phyloP scores from a whole-genome alignment of 139 green algal species.

The Edaphochlamys debaryana region DNA sequence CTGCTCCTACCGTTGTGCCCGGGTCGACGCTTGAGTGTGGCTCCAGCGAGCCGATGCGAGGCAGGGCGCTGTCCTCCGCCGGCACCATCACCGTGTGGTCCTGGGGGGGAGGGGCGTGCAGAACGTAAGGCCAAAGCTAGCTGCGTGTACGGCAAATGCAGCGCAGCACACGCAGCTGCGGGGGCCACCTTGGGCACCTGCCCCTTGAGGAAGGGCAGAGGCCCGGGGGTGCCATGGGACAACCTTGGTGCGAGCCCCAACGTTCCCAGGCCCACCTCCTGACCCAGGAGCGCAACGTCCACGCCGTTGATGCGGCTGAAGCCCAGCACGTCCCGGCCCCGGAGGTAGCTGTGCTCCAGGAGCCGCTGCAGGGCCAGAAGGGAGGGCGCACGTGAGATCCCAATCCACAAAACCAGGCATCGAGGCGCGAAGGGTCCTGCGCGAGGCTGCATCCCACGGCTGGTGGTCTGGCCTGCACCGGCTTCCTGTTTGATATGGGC shows the following conservation, averaged over 20 bases:
- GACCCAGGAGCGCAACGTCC: slow-evolving; percentile 13
- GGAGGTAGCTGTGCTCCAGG: slow-evolving; percentile 33
- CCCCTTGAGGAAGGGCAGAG: no score
- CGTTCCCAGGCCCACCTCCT: no score
- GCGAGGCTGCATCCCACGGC: no score
- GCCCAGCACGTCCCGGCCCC: slow-evolving; percentile 26
- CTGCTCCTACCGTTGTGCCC: neutral
- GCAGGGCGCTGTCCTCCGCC: slow-evolving; percentile 13
- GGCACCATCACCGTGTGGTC: neutral
- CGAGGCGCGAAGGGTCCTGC: no score
- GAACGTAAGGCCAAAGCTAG: no score
- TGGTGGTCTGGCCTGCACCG: no score
- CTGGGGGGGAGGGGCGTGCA: neutral
- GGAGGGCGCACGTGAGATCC: neutral
- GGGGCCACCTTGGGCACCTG: no score
- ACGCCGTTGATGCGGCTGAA: slow-evolving; percentile 25
- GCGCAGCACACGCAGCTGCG: no score
- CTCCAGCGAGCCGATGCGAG: neutral
- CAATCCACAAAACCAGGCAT: no score
- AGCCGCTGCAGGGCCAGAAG: neutral
- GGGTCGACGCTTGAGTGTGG: neutral
- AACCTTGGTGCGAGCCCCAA: no score
- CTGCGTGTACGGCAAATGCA: neutral
- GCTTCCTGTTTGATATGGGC: no score
- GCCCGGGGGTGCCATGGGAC: no score